Percentiles rank a stretch among this genome's conserved stretches.
phyloP scores from a whole-genome alignment of 1,284 basidiomycete species.

The Sphaerobolus stellatus region DNA sequence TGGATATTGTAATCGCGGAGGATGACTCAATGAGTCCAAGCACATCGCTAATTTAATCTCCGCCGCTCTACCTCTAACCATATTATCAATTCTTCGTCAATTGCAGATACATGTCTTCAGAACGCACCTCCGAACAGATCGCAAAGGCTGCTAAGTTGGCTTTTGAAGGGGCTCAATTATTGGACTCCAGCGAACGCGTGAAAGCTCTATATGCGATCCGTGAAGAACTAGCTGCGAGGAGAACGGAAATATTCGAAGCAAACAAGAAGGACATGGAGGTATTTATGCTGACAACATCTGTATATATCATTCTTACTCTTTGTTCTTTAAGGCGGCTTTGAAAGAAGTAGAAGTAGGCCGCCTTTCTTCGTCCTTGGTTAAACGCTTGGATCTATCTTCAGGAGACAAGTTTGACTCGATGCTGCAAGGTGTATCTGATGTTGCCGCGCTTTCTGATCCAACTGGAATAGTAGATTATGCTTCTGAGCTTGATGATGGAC shows the following conservation, averaged over 20 bases:
- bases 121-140: conserved; percentile 44
- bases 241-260: conserved; percentile 71
- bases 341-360: conserved; percentile 77
- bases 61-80: too few species aligned
- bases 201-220: conserved; percentile 72
- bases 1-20: too few species aligned
- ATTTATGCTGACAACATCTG: conserved; percentile 17
- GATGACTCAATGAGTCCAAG: too few species aligned
- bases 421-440: conserved; percentile 87
- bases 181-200: conserved; percentile 65
- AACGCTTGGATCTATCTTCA: conserved; percentile 81
- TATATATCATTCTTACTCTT: conserved; percentile 3
- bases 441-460: conserved; percentile 84
- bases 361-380: conserved; percentile 80
- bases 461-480: conserved; percentile 89
- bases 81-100: too few species aligned
- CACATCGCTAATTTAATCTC: too few species aligned
- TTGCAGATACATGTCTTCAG: too few species aligned
- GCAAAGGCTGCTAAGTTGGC: conserved; percentile 78
- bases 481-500: conserved; percentile 77
- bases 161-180: conserved; percentile 83
- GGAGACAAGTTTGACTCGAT: conserved; percentile 94
- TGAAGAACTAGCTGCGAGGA: conserved; percentile 60
- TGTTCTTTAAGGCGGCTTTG: conserved; percentile 61
- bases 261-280: conserved; percentile 82